Evolutionary conservation across 192 early-diverging fungal genomes (phyloP).

Genomic region (Chytriomyces hyalinus): DNA sequence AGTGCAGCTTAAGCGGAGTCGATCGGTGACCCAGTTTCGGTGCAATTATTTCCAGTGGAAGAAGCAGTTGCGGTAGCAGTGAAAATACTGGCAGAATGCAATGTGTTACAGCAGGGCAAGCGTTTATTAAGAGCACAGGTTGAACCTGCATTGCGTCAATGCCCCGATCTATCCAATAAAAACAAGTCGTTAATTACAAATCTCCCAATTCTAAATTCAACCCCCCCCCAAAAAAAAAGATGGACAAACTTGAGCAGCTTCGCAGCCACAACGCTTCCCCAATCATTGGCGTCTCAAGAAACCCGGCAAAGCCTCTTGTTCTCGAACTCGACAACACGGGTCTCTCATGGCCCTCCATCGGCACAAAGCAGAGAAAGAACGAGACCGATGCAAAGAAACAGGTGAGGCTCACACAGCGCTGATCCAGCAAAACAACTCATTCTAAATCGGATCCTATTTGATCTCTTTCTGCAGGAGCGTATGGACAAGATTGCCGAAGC

Average conservation of each 20-base stretch:
- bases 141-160: no score
- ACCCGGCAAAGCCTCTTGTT: neutral
- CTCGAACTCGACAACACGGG: conserved; percentile 46
- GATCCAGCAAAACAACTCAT: neutral
- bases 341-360: conserved; percentile 64
- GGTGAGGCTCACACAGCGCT: neutral
- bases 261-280: neutral
- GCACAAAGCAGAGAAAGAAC: conserved; percentile 76
- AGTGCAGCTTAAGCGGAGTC: conserved; percentile 21
- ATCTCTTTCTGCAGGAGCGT: conserved; percentile 48
- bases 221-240: no score
- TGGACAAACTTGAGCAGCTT: neutral
- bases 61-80: conserved; percentile 14
- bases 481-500: conserved; percentile 81
- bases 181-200: no score
- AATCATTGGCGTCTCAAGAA: neutral
- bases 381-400: conserved; percentile 76
- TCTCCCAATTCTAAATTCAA: no score
- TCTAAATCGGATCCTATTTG: neutral
- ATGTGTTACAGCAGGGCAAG: no score
- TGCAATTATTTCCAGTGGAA: conserved; percentile 58
- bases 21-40: conserved; percentile 40
- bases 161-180: no score
- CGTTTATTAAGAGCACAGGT: no score
- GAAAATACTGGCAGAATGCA: no score